These are phyloP conservation scores for Blastobotrys raffinosifermentans DNA, from an alignment of 1,139 yeast genomes.

Conservation along the genomic window DNA sequence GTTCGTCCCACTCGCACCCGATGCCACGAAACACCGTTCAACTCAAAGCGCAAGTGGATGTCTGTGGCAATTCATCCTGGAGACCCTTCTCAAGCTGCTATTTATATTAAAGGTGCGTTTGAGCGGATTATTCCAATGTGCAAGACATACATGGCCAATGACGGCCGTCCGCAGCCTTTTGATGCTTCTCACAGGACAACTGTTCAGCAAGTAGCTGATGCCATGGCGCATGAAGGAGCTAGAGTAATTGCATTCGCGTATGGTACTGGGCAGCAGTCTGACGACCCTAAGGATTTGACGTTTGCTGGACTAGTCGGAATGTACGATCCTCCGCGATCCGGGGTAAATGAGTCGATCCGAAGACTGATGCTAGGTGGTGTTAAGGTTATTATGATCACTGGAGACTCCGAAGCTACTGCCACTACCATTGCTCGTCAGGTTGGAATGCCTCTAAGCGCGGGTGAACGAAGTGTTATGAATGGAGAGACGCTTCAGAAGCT, in stretches of 20 bases:
- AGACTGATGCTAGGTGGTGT: slow-evolving; percentile 85
- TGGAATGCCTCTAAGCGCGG: slow-evolving; percentile 71
- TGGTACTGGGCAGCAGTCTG: slow-evolving; percentile 35
- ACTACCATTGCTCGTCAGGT: slow-evolving; percentile 81
- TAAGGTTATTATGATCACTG: slow-evolving; percentile 94
- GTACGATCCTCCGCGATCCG: slow-evolving; percentile 95
- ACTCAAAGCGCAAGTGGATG: slow-evolving; percentile 82
- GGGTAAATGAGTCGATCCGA: slow-evolving; percentile 66
- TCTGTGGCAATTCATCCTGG: slow-evolving; percentile 67
- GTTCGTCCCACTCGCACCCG: slow-evolving; percentile 54
- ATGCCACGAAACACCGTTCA: slow-evolving; percentile 73
- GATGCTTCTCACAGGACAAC: slow-evolving; percentile 44
- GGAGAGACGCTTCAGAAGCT: slow-evolving; percentile 77
- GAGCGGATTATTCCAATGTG: slow-evolving; percentile 68
- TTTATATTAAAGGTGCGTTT: slow-evolving; percentile 83
- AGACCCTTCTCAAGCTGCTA: slow-evolving; percentile 48
- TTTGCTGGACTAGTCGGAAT: slow-evolving; percentile 87
- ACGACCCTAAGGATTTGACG: slow-evolving; percentile 49
- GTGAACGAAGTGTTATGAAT: slow-evolving; percentile 61
- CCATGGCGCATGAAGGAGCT: slow-evolving; percentile 75
- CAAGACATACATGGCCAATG: slow-evolving; percentile 50
- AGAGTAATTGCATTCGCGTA: slow-evolving; percentile 81
- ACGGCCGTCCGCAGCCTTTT: slow-evolving; percentile 49
- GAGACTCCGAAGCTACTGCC: slow-evolving; percentile 94
- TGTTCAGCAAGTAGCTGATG: slow-evolving; percentile 52